Evolutionary conservation across 2,329 filamentous ascomycete genomes (phyloP).

Genomic region (Fusarium verrucosum): DNA sequence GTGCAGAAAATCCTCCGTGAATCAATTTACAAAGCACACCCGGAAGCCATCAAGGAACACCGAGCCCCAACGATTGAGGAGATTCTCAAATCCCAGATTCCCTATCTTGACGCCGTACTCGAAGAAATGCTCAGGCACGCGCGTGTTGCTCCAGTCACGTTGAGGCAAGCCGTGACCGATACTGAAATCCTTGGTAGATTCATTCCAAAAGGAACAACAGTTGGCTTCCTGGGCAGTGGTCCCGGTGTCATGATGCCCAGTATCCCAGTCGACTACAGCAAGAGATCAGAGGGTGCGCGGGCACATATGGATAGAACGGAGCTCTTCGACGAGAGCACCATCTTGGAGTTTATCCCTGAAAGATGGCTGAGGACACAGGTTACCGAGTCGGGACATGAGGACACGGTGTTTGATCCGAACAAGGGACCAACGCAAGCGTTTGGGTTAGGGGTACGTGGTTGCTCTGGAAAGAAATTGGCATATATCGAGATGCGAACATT

Average conservation of each 20-base stretch:
- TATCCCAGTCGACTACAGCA: constrained; percentile 25
- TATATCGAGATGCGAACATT: constrained; percentile 29
- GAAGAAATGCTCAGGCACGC: constrained; percentile 50
- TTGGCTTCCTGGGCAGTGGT: constrained; percentile 43
- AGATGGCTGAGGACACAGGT: constrained; percentile 46
- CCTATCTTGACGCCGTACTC: constrained; percentile 51
- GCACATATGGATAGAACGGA: constrained; percentile 2
- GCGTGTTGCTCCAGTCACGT: constrained; percentile 40
- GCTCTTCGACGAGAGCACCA: constrained; percentile 40
- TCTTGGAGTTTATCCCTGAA: constrained; percentile 48
- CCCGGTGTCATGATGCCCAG: constrained; percentile 38
- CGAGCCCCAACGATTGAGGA: constrained; percentile 44
- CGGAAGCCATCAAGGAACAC: constrained; percentile 21
- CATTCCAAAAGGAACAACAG: constrained; percentile 49
- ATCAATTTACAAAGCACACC: constrained; percentile 24
- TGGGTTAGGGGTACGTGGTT: constrained; percentile 29
- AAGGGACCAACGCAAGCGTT: constrained; percentile 30
- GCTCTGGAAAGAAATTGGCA: constrained; percentile 35
- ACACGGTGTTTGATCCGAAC: constrained; percentile 22
- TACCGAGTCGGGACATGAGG: background rate
- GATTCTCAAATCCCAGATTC: constrained; percentile 40
- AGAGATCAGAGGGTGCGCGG: constrained; percentile 9
- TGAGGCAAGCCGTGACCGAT: constrained; percentile 45
- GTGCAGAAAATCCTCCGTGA: constrained; percentile 45
- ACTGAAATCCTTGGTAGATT: constrained; percentile 47